Base-by-base conservation (phyloP, 2,329 filamentous ascomycete species). In the Exophiala bonariae region DNA sequence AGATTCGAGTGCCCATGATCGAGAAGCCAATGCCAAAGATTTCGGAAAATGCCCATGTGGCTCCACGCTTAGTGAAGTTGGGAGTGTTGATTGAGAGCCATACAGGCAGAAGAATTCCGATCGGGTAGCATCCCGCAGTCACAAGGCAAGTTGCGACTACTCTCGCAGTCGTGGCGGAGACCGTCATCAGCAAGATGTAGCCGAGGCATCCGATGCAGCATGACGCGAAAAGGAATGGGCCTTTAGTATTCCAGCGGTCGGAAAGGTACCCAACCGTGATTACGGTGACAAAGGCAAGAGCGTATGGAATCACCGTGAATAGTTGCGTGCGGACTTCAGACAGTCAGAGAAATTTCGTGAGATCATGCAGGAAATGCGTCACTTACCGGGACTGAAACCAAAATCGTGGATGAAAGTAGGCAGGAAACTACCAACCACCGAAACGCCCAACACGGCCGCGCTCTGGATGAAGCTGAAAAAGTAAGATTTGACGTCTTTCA, bases 391-490 rank as follows among this genome's bases (percentile, higher is more conserved):
- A 31, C 26, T 40, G 45, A 48, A 52, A 9, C 45, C 49, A 17
- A 52, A 52, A 19, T 49, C 33, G 6, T 38, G 22, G 20, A 52
- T 52, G 32, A 52, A 52, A 4, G 45, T 48, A 11, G 49, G 49
- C 26, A 52, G 19, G 45, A 52, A 52, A 23, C 18, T 9, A 7
- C 45, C 44, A n/a, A 52, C 37, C 10, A 38, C 45, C 19, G 40
- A 36, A 17, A 52, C 32, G 31, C 37, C 45, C n/a, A 52, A 17
- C 16, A 14, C 33, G 3, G 28, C 11, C 10, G 41, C 45, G 23
- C 28, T 40, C 13, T 38, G 13, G 11, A 20, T 31, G 28, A 45
- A 18, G 4, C 36, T 40, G 20, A 31, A 20, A 20, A 52, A 34
- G 14, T 33, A 52, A 9, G 41, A 26, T 22, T 52, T 52, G 2